Base-by-base conservation (phyloP, 2,329 filamentous ascomycete genomes). In the Sphaerulina populicola region DNA sequence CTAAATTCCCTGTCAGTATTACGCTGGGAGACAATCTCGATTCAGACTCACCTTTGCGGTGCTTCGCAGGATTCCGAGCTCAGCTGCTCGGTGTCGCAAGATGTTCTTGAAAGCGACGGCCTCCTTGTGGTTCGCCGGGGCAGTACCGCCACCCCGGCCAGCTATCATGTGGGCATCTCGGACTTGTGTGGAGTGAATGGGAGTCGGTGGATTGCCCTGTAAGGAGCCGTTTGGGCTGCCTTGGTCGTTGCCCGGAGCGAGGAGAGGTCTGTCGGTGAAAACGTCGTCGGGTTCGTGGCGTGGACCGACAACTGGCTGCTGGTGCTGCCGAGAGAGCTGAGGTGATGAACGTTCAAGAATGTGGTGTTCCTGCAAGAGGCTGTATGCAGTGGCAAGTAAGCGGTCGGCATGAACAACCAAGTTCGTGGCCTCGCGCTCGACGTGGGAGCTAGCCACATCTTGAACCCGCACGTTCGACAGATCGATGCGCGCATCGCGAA, bases 51-150 rank as follows among this genome's bases (percentile, higher is more conserved):
- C 42, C 14, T 35, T 36, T n/a, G 42, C 11, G 30, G 42, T 14
- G 10, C 8, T 36, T 14, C 55, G 51, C 55, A 54, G 37, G 15
- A 57, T 54, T 27, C 55, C 55, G 11, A 57, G 44, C 43, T 54
- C 52, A n/a, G 46, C 43, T 15, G 50, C 49, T 35, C 49, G 42
- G 8, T 27, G n/a, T 29, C 49, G 46, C 2, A 57, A 23, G 27
- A 35, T 30, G 6, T 51, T 39, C 29, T 54, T 15, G 49, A 54
- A 54, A 23, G 40, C 42, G 18, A 38, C 30, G 11, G 31, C 11
- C 18, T 44, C 46, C 37, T 36, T 30, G 10, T 35, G 48, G 35
- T 48, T 48, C 21, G 49, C 36, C 6, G 44, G 27, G 9, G 44
- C 12, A 21, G 15, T 36, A 21, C 38, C 27, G 21, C 23, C 23